These are phyloP conservation scores for Claviceps maximensis DNA, from an alignment of 2,329 filamentous ascomycete genomes.

Conservation along the genomic window DNA sequence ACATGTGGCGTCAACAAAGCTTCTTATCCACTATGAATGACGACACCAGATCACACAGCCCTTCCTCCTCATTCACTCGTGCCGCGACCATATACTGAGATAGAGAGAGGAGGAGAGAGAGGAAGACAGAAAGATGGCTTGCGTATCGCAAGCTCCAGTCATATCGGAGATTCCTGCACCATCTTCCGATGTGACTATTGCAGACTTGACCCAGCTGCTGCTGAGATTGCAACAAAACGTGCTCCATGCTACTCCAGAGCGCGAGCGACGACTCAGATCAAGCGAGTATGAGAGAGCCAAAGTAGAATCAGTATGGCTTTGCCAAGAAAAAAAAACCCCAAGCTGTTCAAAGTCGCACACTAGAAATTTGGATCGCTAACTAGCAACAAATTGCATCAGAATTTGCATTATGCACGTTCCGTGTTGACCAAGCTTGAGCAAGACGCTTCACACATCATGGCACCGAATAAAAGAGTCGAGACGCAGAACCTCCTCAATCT, in stretches of 20 bases:
- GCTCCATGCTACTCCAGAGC: conserved; percentile 46
- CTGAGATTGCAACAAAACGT: conserved; percentile 52
- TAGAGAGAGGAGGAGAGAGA: not conserved
- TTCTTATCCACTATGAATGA: not conserved
- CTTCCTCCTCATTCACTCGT: not conserved
- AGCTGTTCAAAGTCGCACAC: no score
- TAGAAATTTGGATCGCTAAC: not conserved
- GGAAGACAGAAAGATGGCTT: not conserved
- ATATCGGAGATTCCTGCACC: not conserved
- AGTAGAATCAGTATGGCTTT: conserved; percentile 29
- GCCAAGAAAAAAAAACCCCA: not conserved
- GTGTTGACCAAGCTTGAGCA: conserved; percentile 61
- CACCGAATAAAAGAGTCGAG: conserved; percentile 43
- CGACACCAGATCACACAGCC: not conserved
- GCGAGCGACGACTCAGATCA: conserved; percentile 40
- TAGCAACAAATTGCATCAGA: conserved; percentile 28
- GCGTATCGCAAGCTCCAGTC: not conserved
- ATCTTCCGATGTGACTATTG: conserved; percentile 17
- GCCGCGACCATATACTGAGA: not conserved
- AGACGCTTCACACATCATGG: conserved; percentile 46
- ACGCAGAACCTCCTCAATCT: conserved; percentile 48
- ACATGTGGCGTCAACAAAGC: not conserved
- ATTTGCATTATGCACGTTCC: conserved; percentile 56
- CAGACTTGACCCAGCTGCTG: conserved; percentile 51
- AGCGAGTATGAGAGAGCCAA: conserved; percentile 51